Base-by-base conservation (phyloP, 2,329 filamentous ascomycete genomes). In the Fusarium sp. region DNA sequence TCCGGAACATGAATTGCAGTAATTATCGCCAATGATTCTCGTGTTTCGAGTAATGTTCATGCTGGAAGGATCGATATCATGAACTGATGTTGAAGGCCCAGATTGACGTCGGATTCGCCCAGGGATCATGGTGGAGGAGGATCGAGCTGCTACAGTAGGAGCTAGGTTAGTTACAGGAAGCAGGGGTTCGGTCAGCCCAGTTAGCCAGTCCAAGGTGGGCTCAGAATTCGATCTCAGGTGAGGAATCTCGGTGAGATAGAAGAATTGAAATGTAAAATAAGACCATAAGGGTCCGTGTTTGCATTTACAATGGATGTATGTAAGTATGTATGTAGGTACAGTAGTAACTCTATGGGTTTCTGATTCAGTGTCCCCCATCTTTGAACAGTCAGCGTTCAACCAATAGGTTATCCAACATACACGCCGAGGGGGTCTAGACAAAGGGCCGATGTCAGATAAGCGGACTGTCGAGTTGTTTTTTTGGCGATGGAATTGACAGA, bases 231-330 rank as follows among this genome's bases (percentile, higher is more conserved):
- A 71, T 67, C 67, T 70, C 72, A 70, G 72, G 70, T 70, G 72
- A 74, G 66, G 57, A 69, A 70, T 73, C 69, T 73, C 70, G 70
- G 70, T 73, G 72, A 74, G 72, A 70, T 70, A 62, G 49, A 30
- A 59, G 51, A 60, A 62, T 60, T 41, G 32, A 40, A 60, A 25
- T 46, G 24, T 34, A 20, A 66, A 61, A 73, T 73, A 61, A 74
- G 70, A 54, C 72, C 72, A 71, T 69, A 59, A 62, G 15, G 62
- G 47, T 59, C 53, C 44, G 18, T 55, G 51, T 32, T 45, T 62
- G 12, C 43, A 41, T 49, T 46, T 54, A 13, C 40, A 65, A 25
- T 16, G 41, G 20, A 44, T 22, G 41, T 22, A 16, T 24, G 41
- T 22, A 44, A 22, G 41, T 18, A n/a, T 10, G 47, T 6, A 51